These are phyloP conservation scores for Dipteronia sinensis DNA, from an alignment of 345 rosid genomes.

Conservation along the genomic window DNA sequence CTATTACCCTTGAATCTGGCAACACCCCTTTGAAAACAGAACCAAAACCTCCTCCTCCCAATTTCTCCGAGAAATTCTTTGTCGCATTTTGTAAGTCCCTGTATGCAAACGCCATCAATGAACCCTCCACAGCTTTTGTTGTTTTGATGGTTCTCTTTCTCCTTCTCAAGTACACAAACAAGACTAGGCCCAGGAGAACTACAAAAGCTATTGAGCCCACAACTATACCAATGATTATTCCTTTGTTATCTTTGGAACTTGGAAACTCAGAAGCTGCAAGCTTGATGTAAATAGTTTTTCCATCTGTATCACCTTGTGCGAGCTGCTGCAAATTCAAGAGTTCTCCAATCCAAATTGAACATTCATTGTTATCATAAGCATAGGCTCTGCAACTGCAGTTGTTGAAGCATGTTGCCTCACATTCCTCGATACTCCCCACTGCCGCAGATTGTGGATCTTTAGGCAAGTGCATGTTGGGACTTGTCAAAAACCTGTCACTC, in stretches of 20 bases:
- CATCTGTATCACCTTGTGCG: not conserved
- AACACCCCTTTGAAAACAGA: constrained; percentile 78
- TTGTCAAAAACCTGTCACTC: constrained; percentile 13
- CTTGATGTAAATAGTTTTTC: constrained; percentile 15
- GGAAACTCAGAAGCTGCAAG: constrained; percentile 34
- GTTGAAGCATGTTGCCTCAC: constrained; percentile 28
- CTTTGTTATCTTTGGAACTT: constrained; percentile 36
- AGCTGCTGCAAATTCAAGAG: constrained; percentile 9
- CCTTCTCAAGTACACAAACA: constrained; percentile 35
- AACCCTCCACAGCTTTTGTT: constrained; percentile 55
- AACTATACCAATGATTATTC: constrained; percentile 42
- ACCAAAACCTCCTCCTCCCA: constrained; percentile 92
- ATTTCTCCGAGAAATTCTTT: constrained; percentile 70
- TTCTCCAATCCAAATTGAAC: constrained; percentile 23
- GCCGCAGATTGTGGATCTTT: not conserved
- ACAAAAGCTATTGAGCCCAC: constrained; percentile 34
- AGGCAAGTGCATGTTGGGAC: not conserved
- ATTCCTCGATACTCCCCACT: constrained; percentile 12
- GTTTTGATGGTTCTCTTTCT: constrained; percentile 30
- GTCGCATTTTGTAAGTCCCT: constrained; percentile 68
- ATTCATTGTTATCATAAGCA: constrained; percentile 16
- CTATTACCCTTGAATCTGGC: constrained; percentile 60
- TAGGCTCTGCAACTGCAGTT: constrained; percentile 41
- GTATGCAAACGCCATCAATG: constrained; percentile 64
- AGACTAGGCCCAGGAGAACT: constrained; percentile 32